Base-by-base conservation (phyloP, 805 yeast genomes). In the Candida germanica region DNA sequence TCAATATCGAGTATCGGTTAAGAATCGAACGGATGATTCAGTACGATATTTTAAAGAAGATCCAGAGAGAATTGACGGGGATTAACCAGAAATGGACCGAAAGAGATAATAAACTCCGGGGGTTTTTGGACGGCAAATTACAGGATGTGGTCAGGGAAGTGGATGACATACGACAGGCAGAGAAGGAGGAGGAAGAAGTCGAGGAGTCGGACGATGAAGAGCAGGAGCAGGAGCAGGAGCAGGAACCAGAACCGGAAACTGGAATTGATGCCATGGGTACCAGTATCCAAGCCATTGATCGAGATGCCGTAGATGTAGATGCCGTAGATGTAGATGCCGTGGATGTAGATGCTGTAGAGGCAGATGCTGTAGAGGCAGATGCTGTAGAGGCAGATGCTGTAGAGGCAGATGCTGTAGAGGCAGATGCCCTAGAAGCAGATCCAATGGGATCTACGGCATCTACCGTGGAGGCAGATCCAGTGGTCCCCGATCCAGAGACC, bases 11-110 rank as follows among this genome's bases (percentile, higher is more conserved):
- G 39, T 59, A 48, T 35, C 40, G 59, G 23, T 44, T 57, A 29
- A 53, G 70, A 17, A 46, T 63, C 37, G 47, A 56, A 36, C 43
- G 52, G 35, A 55, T 61, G 46, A 50, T 66, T 31, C 58, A 61
- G 37, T 55, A 61, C 41, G 72, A 66, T 38, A 47, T 64, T 2
- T 48, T 66, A 34, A 48, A 51, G 10, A 49, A 51, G 32, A 52
- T 63, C 21, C 64, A 61, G 36, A 49, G 54, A 32, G 64, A 59
- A 27, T 46, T 65, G 19, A 39, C 46, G 1, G 45, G 53, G 12
- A 53, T 59, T 22, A 64, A 62, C 36, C 50, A 45, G 33, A 58
- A 58, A 39, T 67, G 73, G 73, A 52, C 51, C 11, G 31, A 49
- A 8, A 47, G 69, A 29, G 67, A 63, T 40, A 40, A 50, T 14